These are phyloP conservation scores for Dorcoceras hygrometricum DNA, from an alignment of 257 asterid species.

Conservation along the genomic window DNA sequence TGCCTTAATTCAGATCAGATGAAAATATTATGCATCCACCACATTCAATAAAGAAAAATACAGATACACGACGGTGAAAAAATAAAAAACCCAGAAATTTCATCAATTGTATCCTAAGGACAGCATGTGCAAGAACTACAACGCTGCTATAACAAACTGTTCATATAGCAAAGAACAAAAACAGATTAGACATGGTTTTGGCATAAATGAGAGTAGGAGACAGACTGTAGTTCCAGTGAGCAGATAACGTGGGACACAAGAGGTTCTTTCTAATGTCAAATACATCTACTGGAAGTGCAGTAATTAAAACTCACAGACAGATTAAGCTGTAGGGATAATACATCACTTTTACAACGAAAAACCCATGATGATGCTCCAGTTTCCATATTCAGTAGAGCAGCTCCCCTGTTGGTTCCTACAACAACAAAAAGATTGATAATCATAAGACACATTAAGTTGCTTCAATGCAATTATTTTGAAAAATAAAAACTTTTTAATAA, in stretches of 20 bases:
- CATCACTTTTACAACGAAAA: conserved; percentile 76
- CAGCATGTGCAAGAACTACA: no score
- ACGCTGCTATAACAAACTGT: no score
- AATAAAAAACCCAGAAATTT: no score
- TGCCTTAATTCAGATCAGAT: no score
- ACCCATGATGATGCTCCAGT: conserved; percentile 51
- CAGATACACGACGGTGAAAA: no score
- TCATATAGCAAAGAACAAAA: no score
- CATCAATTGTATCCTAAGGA: no score
- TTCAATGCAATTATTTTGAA: conserved; percentile 5
- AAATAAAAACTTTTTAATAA: background rate
- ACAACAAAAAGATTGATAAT: conserved; percentile 21
- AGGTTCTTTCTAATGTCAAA: conserved; percentile 11
- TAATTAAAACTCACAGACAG: conserved; percentile 45
- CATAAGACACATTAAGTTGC: conserved; percentile 11
- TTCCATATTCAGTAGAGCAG: conserved; percentile 57
- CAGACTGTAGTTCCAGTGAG: conserved; percentile 8
- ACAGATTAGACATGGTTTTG: no score
- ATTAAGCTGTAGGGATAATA: conserved; percentile 56
- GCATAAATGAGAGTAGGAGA: no score
- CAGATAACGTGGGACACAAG: conserved; percentile 5
- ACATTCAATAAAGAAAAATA: no score
- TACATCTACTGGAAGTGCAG: conserved; percentile 18
- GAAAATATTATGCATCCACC: no score
- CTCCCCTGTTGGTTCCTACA: conserved; percentile 84